Conservation (phyloP, 2,329 filamentous ascomycete genomes). For the Tolypocladium ovalisporum region DNA sequence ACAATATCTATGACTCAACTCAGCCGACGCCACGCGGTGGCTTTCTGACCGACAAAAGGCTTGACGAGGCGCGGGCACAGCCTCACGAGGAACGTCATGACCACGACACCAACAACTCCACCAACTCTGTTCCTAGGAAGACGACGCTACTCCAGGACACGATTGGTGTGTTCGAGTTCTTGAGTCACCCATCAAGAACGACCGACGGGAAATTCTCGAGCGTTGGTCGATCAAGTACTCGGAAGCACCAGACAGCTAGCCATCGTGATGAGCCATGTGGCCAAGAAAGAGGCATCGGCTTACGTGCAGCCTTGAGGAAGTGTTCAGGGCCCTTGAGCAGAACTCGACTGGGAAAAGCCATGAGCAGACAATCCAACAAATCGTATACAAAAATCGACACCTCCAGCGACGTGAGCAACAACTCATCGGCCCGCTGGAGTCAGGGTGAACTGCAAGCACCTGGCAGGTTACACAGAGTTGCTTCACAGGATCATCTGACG, state of each 20-base stretch:
- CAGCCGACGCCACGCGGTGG: not conserved
- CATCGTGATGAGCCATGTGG: not conserved
- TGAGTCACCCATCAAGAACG: constrained; percentile 7
- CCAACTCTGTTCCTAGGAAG: not conserved
- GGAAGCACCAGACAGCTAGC: not conserved
- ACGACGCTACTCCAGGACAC: constrained; percentile 11
- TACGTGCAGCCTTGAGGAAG: constrained; percentile 7
- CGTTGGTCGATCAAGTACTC: not conserved
- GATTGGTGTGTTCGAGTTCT: constrained; percentile 18
- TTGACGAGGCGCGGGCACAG: no score
- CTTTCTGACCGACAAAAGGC: not conserved
- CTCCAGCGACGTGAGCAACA: not conserved
- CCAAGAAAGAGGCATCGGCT: constrained; percentile 7
- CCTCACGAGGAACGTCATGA: not conserved
- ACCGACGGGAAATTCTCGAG: not conserved
- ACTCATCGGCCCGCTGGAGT: not conserved
- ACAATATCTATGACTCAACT: not conserved
- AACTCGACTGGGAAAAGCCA: not conserved
- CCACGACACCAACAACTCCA: no score
- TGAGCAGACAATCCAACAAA: not conserved
- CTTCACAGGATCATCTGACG: not conserved
- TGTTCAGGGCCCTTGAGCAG: constrained; percentile 10
- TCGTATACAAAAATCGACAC: not conserved
- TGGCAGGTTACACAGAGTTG: not conserved
- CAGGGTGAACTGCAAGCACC: not conserved